These are phyloP conservation scores for Eimeria maxima DNA, from an alignment of 169 alveolate genomes.

Conservation along the genomic window DNA sequence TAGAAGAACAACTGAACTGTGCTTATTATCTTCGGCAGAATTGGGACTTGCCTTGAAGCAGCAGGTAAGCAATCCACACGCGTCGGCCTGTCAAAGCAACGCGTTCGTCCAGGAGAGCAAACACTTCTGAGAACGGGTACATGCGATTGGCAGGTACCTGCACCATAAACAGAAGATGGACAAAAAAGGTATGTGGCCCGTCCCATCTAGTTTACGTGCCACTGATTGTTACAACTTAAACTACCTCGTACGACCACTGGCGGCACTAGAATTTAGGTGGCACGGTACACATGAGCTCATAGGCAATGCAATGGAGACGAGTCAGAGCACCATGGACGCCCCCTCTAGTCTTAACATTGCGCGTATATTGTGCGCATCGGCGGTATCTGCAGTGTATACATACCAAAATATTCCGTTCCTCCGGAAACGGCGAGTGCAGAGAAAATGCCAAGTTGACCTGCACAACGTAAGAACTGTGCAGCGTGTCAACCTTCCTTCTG, in stretches of 20 bases:
- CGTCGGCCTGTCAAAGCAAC: constrained; percentile 91
- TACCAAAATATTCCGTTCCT: constrained; percentile 86
- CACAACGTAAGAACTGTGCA: background rate
- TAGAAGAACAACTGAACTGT: background rate
- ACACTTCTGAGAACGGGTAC: constrained; percentile 92
- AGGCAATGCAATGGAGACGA: background rate
- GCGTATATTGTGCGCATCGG: too few species aligned
- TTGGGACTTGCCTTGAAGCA: constrained; percentile 88
- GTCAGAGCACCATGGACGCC: background rate
- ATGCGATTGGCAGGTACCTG: constrained; percentile 91
- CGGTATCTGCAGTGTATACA: background rate
- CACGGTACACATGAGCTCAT: background rate
- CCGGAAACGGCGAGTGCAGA: constrained; percentile 91
- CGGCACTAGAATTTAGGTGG: background rate
- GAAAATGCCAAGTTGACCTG: constrained; percentile 92
- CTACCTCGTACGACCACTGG: background rate
- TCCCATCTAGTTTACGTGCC: too few species aligned
- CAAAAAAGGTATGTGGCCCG: too few species aligned
- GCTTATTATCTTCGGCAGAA: background rate
- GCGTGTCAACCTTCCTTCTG: background rate
- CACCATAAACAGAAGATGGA: background rate
- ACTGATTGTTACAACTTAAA: background rate
- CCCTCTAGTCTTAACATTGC: too few species aligned
- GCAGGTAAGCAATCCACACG: constrained; percentile 92
- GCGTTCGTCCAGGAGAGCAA: constrained; percentile 90